These are phyloP conservation scores for Rhodotorula sp. DNA, from an alignment of 1,284 basidiomycete genomes.

Conservation along the genomic window DNA sequence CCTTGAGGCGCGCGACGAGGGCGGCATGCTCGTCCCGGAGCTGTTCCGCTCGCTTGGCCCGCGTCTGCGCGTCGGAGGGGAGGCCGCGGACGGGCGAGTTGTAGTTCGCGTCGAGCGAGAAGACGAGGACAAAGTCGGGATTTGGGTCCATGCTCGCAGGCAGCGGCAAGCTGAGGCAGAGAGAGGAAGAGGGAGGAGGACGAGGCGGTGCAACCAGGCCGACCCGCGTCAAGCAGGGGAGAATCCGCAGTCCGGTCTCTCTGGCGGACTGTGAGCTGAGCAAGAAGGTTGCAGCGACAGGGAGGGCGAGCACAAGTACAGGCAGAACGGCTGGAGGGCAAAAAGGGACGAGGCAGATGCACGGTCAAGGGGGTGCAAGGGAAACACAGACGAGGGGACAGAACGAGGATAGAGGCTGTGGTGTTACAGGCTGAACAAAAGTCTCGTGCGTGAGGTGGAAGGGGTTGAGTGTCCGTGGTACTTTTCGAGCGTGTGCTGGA, in stretches of 20 bases:
- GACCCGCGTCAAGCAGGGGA: neutral
- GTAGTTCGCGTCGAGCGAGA: slow-evolving; percentile 9
- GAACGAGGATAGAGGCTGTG: neutral
- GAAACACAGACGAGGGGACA: no score
- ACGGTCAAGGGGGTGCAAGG: neutral
- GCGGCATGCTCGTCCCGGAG: slow-evolving; percentile 63
- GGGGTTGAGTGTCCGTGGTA: neutral
- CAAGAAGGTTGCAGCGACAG: neutral
- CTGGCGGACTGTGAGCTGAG: neutral
- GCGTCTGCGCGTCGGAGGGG: neutral
- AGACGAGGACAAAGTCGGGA: slow-evolving; percentile 37
- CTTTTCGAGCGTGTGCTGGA: neutral
- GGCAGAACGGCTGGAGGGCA: neutral
- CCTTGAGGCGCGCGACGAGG: slow-evolving; percentile 64
- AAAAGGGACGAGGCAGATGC: neutral
- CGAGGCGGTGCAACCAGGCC: neutral
- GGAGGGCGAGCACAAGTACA: neutral
- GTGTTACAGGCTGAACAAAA: neutral
- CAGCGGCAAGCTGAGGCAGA: neutral
- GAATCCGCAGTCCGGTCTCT: neutral
- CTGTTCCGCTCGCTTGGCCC: slow-evolving; percentile 10
- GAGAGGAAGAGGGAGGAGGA: neutral
- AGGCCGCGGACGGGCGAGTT: slow-evolving; percentile 17
- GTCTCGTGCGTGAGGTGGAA: neutral
- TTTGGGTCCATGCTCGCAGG: slow-evolving; percentile 10